Base-by-base conservation (phyloP, 306 rosid species). In the Urtica urens region DNA sequence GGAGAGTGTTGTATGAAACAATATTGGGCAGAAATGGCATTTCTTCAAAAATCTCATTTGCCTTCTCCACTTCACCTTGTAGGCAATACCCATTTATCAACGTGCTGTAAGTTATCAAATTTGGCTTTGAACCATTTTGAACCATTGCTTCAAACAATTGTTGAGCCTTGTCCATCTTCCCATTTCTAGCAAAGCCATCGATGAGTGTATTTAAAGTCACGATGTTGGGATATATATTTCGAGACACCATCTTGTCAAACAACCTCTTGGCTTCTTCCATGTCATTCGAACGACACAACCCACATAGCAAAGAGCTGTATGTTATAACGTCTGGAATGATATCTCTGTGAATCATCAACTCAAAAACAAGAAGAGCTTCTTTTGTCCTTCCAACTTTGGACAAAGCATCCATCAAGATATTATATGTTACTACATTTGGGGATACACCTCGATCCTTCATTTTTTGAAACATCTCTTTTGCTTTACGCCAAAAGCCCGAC, bases 11-110 rank as follows among this genome's bases (percentile, higher is more conserved):
- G 31, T 63, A 66, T 7, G 56, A 42, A 22, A 59, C 55, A 14
- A 54, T 27, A 52, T 75, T 59, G 0, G 71, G 74, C 23, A 46
- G 39, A 63, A 66, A 25, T 21, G 55, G 28, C 81, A 59, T 75
- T 20, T 58, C 37, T 34, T 51, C 21, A 45, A 70, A 63, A 16
- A 59, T 26, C 35, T 20, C 0, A 18, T 49, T 39, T 34, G 81
- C 77, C 65, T 55, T 49, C 2, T 59, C 59, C 65, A 59, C 56
- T 55, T 55, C 50, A 16, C 58, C 65, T 63, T 40, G 67, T 63
- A 58, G 60, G 59, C 73, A 62, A 51, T 55, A 55, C 12, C 63
- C 30, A 51, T 66, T 46, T 23, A 75, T 59, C 47, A 75, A 49
- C 8, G n/a, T 21, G 23, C n/a, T 42, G n/a, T 14, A 42, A 19